phyloP scores from a whole-genome alignment of 352 stramenopile genomes.

The Phytophthora uliginosa region DNA sequence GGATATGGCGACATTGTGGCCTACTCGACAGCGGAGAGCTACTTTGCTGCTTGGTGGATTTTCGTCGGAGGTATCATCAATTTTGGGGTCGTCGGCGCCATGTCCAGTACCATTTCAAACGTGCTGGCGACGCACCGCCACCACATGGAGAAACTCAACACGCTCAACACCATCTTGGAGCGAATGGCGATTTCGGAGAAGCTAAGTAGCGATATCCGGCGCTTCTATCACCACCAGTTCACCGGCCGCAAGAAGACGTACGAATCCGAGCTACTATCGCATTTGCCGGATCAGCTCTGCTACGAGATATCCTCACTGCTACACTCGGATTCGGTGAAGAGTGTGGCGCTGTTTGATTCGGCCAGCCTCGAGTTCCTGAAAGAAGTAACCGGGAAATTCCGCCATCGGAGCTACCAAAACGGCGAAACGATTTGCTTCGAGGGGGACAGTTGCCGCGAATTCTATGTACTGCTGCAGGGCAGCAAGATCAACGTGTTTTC shows the following conservation, averaged over 20 bases:
- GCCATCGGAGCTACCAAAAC: slow-evolving; percentile 64
- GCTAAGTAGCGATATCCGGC: slow-evolving; percentile 39
- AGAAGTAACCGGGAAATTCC: slow-evolving; percentile 76
- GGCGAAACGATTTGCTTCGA: slow-evolving; percentile 69
- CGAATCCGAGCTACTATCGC: slow-evolving; percentile 62
- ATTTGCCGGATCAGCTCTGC: slow-evolving; percentile 68
- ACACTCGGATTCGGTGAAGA: slow-evolving; percentile 67
- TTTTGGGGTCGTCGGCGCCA: slow-evolving; percentile 76
- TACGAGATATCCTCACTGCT: slow-evolving; percentile 76
- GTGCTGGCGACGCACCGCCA: slow-evolving; percentile 59
- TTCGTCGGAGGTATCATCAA: slow-evolving; percentile 81
- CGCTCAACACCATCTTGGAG: slow-evolving; percentile 62
- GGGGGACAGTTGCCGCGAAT: slow-evolving; percentile 68
- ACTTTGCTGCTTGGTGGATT: slow-evolving; percentile 70
- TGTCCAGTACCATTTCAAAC: slow-evolving; percentile 83
- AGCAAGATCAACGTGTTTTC: slow-evolving; percentile 65
- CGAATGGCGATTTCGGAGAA: slow-evolving; percentile 61
- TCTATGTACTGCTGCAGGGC: slow-evolving; percentile 68
- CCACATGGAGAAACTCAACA: slow-evolving; percentile 73
- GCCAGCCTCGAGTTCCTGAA: slow-evolving; percentile 57
- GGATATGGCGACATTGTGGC: slow-evolving; percentile 57
- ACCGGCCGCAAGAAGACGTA: slow-evolving; percentile 70
- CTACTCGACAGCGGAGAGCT: slow-evolving; percentile 63
- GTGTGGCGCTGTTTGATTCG: slow-evolving; percentile 66
- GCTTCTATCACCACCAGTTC: slow-evolving; percentile 80